Conservation (phyloP, 176 grass and related monocot genomes). For the Oryza coarctata region DNA sequence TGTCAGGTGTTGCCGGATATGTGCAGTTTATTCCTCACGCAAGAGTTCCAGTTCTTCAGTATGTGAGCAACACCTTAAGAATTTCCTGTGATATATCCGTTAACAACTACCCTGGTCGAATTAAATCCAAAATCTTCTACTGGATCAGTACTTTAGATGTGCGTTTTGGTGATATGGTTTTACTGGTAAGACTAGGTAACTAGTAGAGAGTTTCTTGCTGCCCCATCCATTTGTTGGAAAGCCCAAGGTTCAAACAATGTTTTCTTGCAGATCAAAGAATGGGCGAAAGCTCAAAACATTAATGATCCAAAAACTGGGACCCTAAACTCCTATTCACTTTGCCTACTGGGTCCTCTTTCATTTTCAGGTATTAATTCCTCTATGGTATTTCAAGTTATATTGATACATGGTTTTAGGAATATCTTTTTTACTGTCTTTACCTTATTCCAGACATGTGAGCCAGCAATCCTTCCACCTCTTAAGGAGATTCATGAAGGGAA, state of each 20-base stretch:
- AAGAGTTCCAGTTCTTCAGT: constrained; percentile 90
- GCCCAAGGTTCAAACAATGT: constrained; percentile 30
- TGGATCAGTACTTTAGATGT: constrained; percentile 71
- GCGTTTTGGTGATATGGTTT: constrained; percentile 91
- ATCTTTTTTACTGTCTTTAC: background rate
- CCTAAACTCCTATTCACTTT: constrained; percentile 91
- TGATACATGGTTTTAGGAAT: constrained; percentile 30
- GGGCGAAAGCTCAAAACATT: constrained; percentile 95
- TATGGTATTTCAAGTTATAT: background rate
- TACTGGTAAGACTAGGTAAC: constrained; percentile 62
- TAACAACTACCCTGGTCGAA: constrained; percentile 67
- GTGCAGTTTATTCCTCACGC: constrained; percentile 77
- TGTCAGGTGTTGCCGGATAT: constrained; percentile 54
- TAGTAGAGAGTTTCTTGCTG: constrained; percentile 10
- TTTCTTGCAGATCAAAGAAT: constrained; percentile 88
- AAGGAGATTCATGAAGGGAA: constrained; percentile 75
- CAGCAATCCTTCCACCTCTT: constrained; percentile 83
- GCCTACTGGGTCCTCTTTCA: constrained; percentile 85
- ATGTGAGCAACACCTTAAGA: constrained; percentile 51
- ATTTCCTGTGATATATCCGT: constrained; percentile 91
- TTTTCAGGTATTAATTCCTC: constrained; percentile 76
- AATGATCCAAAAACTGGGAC: constrained; percentile 86
- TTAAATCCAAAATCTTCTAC: constrained; percentile 83
- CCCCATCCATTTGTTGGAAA: constrained; percentile 3
- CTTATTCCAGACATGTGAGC: constrained; percentile 57